Evolutionary conservation across 495 filamentous ascomycete genomes (phyloP).

Genomic region (Xylaria venustula): DNA sequence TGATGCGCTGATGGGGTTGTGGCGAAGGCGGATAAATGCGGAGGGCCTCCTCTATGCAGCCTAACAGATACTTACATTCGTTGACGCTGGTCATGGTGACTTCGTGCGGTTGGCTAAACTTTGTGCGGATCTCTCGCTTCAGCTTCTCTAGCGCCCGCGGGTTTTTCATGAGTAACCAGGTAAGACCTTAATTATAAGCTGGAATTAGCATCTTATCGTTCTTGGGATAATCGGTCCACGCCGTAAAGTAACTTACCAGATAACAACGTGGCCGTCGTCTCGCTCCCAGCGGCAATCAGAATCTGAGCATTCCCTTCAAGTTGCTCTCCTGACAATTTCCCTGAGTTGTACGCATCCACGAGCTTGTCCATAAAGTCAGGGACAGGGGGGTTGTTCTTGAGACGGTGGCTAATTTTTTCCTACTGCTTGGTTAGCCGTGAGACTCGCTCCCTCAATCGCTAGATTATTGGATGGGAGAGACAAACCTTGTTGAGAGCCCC

Average conservation of each 20-base stretch:
- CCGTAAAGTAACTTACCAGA: too few relatives aligned
- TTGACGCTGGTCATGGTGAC: constrained; percentile 49
- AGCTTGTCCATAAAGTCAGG: constrained; percentile 16
- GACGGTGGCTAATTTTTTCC: constrained; percentile 13
- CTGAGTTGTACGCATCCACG: constrained; percentile 13
- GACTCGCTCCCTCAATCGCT: background rate
- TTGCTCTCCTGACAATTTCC: constrained; percentile 36
- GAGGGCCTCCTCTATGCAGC: constrained; percentile 54
- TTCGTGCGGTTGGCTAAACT: constrained; percentile 45
- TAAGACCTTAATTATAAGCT: constrained; percentile 20
- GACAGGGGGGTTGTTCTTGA: background rate
- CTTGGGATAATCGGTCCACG: too few relatives aligned
- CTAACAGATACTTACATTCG: constrained; percentile 51
- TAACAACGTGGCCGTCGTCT: constrained; percentile 58
- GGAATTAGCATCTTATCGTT: background rate
- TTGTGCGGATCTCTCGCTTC: constrained; percentile 44
- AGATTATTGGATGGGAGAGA: background rate
- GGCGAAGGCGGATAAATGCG: constrained; percentile 58
- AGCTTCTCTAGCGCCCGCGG: constrained; percentile 40
- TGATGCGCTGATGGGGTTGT: constrained; percentile 40
- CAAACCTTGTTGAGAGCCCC: background rate
- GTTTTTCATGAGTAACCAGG: constrained; percentile 49
- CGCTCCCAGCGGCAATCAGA: constrained; percentile 50
- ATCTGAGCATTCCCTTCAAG: constrained; percentile 32
- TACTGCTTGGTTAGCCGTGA: background rate